Percentiles rank a stretch among this genome's conserved stretches.
phyloP scores from a whole-genome alignment of 305 asterid genomes.

The Fraxinus nigra region DNA sequence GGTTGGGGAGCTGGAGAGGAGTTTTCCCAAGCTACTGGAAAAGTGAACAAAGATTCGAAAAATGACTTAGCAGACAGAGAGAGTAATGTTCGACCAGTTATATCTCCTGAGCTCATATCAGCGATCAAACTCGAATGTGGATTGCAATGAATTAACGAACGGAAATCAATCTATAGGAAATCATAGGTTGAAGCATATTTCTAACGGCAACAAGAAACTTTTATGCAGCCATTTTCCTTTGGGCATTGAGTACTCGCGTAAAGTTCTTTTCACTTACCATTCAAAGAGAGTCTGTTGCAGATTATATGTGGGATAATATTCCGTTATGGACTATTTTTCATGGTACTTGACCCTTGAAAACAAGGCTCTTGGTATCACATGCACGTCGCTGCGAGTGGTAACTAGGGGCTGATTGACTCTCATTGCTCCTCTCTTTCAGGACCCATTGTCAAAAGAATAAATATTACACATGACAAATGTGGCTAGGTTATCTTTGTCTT shows the following conservation, averaged over 20 bases:
- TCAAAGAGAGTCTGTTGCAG: background rate
- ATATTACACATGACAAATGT: background rate
- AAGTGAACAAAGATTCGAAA: slow-evolving; percentile 10
- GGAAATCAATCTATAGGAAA: background rate
- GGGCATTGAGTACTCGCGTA: background rate
- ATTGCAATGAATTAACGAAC: slow-evolving; percentile 27
- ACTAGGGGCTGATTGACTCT: background rate
- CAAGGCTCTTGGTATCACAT: background rate
- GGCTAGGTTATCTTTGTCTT: background rate
- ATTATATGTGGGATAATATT: background rate
- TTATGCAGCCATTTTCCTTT: background rate
- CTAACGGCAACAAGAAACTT: background rate
- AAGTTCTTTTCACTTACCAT: background rate
- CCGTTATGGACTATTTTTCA: background rate
- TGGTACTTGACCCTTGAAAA: background rate
- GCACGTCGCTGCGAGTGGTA: background rate
- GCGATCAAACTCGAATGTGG: slow-evolving; percentile 85
- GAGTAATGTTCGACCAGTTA: slow-evolving; percentile 23
- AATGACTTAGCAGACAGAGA: slow-evolving; percentile 17
- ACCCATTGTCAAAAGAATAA: background rate
- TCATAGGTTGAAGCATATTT: background rate
- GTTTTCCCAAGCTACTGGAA: slow-evolving; percentile 27
- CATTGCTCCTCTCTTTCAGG: background rate
- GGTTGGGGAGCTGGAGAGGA: slow-evolving; percentile 70
- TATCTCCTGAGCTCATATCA: slow-evolving; percentile 79